Conservation (phyloP, 164 flowering plant genomes). For the Cinnamomum micranthum region DNA sequence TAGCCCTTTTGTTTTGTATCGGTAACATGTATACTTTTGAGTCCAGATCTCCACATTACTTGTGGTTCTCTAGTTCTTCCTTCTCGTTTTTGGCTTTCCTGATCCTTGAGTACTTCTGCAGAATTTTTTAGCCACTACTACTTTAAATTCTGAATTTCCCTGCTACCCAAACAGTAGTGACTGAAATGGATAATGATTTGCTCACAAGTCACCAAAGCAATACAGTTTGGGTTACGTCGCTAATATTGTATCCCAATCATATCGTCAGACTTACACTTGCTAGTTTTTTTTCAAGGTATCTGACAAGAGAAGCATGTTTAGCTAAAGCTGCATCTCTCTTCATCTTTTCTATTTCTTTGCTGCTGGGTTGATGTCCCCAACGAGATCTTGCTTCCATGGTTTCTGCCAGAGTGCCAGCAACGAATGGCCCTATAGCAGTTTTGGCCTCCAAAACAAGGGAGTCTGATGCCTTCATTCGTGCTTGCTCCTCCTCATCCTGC, state of each 20-base stretch:
- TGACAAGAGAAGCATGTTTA: conserved; percentile 56
- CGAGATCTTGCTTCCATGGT: conserved; percentile 74
- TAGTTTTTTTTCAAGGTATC: conserved; percentile 61
- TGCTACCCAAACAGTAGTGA: not conserved
- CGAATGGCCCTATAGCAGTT: conserved; percentile 37
- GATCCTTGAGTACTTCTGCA: not conserved
- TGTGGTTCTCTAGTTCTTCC: not conserved
- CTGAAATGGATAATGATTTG: too few species aligned
- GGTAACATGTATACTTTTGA: not conserved
- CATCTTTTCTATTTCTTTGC: conserved; percentile 58
- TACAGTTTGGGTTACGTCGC: not conserved
- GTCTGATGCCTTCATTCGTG: conserved; percentile 41
- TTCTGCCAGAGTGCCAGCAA: conserved; percentile 91
- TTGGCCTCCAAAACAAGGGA: conserved; percentile 32
- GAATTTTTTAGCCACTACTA: too few species aligned
- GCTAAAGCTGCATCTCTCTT: conserved; percentile 48
- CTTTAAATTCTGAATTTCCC: not conserved
- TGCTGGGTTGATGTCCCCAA: conserved; percentile 61
- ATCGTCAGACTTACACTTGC: conserved; percentile 43
- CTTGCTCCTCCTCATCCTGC: conserved; percentile 76
- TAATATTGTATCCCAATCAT: not conserved
- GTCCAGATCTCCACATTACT: not conserved
- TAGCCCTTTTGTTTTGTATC: too few species aligned
- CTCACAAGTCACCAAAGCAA: not conserved
- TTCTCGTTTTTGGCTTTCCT: not conserved